phyloP scores from a whole-genome alignment of 2,329 filamentous ascomycete genomes.

The Aspergillus ibericus region DNA sequence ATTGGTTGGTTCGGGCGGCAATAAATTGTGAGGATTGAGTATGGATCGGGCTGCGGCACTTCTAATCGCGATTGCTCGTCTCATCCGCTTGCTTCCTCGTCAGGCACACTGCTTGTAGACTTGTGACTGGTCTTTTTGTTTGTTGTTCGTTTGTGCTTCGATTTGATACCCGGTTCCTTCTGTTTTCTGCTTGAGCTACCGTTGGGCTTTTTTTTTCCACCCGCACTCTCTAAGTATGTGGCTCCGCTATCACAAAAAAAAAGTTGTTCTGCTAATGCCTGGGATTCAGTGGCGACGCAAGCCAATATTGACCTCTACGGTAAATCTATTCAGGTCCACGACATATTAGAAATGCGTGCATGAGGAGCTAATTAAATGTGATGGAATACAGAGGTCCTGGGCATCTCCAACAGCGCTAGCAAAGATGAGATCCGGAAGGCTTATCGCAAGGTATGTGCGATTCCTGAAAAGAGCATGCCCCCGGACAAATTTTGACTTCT shows the following conservation, averaged over 20 bases:
- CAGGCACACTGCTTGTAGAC: not conserved
- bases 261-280: conserved; percentile 19
- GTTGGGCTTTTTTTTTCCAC: not conserved
- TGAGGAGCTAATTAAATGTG: conserved; percentile 8
- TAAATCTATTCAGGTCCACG: conserved; percentile 34
- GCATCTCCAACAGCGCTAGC: conserved; percentile 68
- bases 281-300: conserved; percentile 32
- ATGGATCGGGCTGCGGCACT: not conserved
- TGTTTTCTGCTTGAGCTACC: not conserved
- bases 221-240: conserved; percentile 15
- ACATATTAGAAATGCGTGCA: not conserved
- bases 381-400: conserved; percentile 67
- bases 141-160: not conserved
- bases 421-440: conserved; percentile 90
- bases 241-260: not conserved
- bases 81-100: not conserved
- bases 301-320: conserved; percentile 61
- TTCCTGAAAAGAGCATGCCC: too few species aligned
- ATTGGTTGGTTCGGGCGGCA: conserved; percentile 1
- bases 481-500: not conserved
- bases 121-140: not conserved
- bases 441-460: conserved; percentile 75
- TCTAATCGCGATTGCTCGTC: not conserved
- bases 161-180: not conserved
- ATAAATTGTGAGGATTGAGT: conserved; percentile 1